Base-by-base conservation (phyloP, 208 protist species). In the Leishmania lainsoni region DNA sequence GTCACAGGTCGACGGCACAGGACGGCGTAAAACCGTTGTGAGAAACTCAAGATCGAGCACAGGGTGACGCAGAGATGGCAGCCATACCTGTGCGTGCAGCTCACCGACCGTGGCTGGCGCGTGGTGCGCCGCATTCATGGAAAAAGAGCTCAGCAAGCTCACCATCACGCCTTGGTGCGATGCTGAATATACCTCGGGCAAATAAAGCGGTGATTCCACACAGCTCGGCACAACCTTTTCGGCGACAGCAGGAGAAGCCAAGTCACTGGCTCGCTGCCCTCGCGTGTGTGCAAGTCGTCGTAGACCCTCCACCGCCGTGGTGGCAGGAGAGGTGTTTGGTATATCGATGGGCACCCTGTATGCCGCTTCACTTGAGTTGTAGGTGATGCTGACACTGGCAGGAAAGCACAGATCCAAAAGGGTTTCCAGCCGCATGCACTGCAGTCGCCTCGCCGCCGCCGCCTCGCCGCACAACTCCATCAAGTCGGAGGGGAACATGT, bases 41-140 rank as follows among this genome's bases (percentile, higher is more conserved):
- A 86, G 74, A 48, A 69, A 76, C n/a, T 82, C 72, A 20, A 94
- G 73, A 56, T 89, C 73, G 22, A 93, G 79, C 68, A 84, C 65
- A 52, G 93, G 91, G 74, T 90, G 79, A 14, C 78, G 74, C 54
- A 96, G 89, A 20, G 86, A 86, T 16, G 93, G 93, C 48, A 96
- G 78, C 91, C 91, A 96, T 69, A 95, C 63, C 45, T 82, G 79
- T 26, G 89, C 12, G 26, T 81, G 71, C 59, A 48, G 79, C 22
- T 12, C 42, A 16, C 48, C 51, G 3, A 32, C n/a, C 10, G 52
- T 65, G 22, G 35, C 52, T 29, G 59, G 39, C 1, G 6, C 14
- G 6, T 70, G 51, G 75, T 42, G 12, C 66, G 61, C 45, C 29
- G 29, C 22, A n/a, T 32, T 51, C 82, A 29, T 75, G 32, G 77